Base-by-base conservation (phyloP, 306 rosid species). In the Rosa multiflora region DNA sequence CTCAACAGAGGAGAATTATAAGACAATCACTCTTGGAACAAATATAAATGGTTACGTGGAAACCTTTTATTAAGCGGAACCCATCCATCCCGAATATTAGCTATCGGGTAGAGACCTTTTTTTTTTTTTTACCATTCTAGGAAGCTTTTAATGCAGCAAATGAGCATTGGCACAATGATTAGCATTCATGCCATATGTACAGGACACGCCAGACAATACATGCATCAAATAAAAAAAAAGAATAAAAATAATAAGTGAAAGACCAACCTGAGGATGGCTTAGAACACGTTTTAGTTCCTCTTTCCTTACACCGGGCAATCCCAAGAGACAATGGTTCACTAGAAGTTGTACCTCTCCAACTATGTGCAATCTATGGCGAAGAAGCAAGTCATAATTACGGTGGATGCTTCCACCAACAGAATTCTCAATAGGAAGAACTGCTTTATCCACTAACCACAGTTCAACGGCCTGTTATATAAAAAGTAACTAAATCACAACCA, bases 391-490 rank as follows among this genome's bases (percentile, higher is more conserved):
- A 71, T 94, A 94, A 79, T 94, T 92, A 8, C 97, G 97, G 85
- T 92, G 97, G 82, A 89, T 87, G 88, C 98, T 94, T 86, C 97
- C 98, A 61, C 82, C 90, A 63, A 88, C 90, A 73, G 97, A 89
- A 82, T 89, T 94, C 88, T 94, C 97, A 74, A 94, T 92, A 26
- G 98, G 97, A 66, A 94, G 91, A 89, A 94, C 94, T 49, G 98
- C 94, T 88, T 88, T 94, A 51, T 94, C 97, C 62, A 89, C 98
- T 37, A 92, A 75, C 97, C 97, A 92, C 73, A 92, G 82, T 80
- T 94, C 97, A 83, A 94, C 98, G 55, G 98, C 98, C 98, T 94
- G 85, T 69, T 56, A 74, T 73, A 82, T n/a, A 42, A 47, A 32
- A 51, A 43, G 35, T 11, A 76, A 69, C 40, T 55, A 23, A 76